Evolutionary conservation across 768 basidiomycete species (phyloP).

Genomic region (Galerina sulciceps): DNA sequence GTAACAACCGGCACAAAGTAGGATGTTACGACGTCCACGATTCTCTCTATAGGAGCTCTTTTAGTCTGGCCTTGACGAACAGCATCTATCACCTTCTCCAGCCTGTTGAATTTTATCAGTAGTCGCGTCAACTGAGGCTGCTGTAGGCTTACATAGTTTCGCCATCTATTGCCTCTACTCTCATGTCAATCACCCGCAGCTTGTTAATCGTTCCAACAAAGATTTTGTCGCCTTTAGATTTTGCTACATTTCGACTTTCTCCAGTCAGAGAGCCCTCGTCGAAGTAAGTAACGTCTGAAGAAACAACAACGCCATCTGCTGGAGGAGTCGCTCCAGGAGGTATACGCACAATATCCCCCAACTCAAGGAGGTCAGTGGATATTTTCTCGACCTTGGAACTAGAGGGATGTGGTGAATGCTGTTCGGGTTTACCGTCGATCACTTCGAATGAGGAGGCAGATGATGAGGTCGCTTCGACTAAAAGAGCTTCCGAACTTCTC

Average conservation of each 20-base stretch:
- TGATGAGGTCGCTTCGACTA: constrained; percentile 43
- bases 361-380: constrained; percentile 69
- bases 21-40: constrained; percentile 75
- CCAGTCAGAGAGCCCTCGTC: constrained; percentile 90
- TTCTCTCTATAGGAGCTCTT: constrained; percentile 78
- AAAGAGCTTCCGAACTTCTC: constrained; percentile 64
- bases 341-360: constrained; percentile 77
- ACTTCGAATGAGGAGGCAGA: constrained; percentile 20
- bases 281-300: constrained; percentile 51
- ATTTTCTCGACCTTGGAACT: constrained; percentile 41
- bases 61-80: constrained; percentile 77
- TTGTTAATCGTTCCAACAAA: constrained; percentile 82
- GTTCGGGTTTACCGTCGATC: constrained; percentile 14
- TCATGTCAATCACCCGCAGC: constrained; percentile 58
- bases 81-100: constrained; percentile 74
- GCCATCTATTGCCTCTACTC: constrained; percentile 64
- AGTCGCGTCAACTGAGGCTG: neutral
- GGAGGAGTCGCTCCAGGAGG: constrained; percentile 76
- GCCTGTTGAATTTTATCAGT: constrained; percentile 37
- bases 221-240: constrained; percentile 64
- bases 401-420: neutral
- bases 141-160: constrained; percentile 62
- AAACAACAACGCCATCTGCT: constrained; percentile 70
- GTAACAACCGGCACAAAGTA: constrained; percentile 84
- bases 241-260: constrained; percentile 67